Conservation (phyloP, 2,329 filamentous ascomycete species). For the Claviceps sp. region DNA sequence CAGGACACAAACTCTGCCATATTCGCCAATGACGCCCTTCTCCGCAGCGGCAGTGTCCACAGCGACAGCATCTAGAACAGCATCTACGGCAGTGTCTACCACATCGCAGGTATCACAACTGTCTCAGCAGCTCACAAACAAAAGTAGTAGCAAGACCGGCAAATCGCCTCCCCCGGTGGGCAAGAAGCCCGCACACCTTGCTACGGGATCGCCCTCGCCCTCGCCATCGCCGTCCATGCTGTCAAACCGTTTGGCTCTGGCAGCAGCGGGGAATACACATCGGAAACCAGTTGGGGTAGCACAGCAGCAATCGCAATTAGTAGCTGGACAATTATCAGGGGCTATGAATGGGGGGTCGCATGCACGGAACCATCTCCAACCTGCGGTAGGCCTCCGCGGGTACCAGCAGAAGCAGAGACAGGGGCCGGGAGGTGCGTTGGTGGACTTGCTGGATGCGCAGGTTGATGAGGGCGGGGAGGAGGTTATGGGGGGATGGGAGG, state of each 20-base stretch:
- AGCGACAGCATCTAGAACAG: no score
- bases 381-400: background rate
- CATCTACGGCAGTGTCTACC: slow-evolving; percentile 12
- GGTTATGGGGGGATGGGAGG: slow-evolving; percentile 41
- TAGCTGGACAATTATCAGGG: background rate
- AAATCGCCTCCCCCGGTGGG: slow-evolving; percentile 44
- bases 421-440: slow-evolving; percentile 6
- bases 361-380: background rate
- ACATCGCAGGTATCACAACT: slow-evolving; percentile 22
- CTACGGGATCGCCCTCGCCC: slow-evolving; percentile 11
- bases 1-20: slow-evolving; percentile 14
- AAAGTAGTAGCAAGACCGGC: slow-evolving; percentile 10
- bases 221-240: slow-evolving; percentile 7
- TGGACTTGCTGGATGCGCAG: slow-evolving; percentile 33
- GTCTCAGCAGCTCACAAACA: slow-evolving; percentile 19
- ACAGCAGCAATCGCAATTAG: slow-evolving; percentile 1
- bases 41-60: slow-evolving; percentile 9
- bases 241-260: slow-evolving; percentile 4
- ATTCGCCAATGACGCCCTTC: slow-evolving; percentile 16
- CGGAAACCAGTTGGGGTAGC: background rate
- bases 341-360: slow-evolving; percentile 8
- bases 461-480: slow-evolving; percentile 26
- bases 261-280: no score
- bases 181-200: slow-evolving; percentile 47
- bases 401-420: background rate